Evolutionary conservation across 2,329 filamentous ascomycete genomes (phyloP), one percentile per base, ranked within the genome.

Genomic region (Huntiella savannae): DNA sequence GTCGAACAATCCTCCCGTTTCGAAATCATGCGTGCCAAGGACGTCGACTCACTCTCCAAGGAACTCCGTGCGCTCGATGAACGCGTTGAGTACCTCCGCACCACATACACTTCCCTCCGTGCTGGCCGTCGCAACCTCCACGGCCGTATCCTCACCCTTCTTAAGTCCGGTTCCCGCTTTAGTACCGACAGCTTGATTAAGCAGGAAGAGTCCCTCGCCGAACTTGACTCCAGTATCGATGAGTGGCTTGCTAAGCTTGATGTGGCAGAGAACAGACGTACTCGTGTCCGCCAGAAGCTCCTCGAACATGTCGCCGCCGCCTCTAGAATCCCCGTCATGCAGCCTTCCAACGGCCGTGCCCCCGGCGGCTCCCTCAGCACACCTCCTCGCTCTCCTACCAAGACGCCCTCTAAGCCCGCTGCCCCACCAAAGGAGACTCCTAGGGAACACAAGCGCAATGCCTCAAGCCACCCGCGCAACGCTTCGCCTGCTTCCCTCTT

Each of bases 191-290:
- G 76, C 15, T 74, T 88, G 58, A 67, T 87, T 37, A 82, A 80
- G 62, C 82, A 87, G 57, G 82, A 87, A 59, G 82, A 87, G 60
- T 79, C 80, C 1, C 67, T 88, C 8, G 74, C 77, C 1, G 82
- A 86, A 58, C 70, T 88, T 5, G 82, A 88, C 56, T 64, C 70
- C 12, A 82, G 78, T 2, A 87, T 88, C 52, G 82, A 87, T 55
- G 80, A 85, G 57, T 87, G 82, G 78, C 75, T 82, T 42, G 68
- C 63, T 54, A 87, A 87, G 62, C 70, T 87, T n/a, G 82, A 87
- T 56, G 72, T 79, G 52, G 79, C 81, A 7, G 82, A 88, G 59
- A 84, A 86, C 57, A 70, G 82, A 55, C 75, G 82, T 36, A 78
- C 76, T 12, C 70, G 79, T 5, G 75, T 88, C 39, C 73, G 81